Conservation (phyloP, 371 early-diverging fungal species). For the Modicella reniformis region DNA sequence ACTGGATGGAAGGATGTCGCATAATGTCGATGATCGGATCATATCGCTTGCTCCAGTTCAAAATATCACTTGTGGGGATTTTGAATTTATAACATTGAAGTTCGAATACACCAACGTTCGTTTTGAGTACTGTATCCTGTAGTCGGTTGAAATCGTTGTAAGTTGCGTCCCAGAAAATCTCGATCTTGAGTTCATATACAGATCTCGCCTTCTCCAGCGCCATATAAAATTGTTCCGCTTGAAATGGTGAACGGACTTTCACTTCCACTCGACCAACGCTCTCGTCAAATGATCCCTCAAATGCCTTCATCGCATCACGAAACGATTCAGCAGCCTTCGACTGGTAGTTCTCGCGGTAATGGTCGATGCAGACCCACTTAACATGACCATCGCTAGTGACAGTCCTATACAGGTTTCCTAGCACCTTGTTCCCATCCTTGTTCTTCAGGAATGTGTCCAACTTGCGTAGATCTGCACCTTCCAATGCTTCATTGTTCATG, state of each 20-base stretch:
- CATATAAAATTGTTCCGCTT: slow-evolving; percentile 13
- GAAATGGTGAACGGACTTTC: background rate
- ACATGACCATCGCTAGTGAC: slow-evolving; percentile 8
- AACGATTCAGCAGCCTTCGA: background rate
- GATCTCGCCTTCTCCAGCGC: slow-evolving; percentile 16
- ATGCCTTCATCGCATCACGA: background rate
- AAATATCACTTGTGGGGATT: background rate
- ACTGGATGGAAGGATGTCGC: background rate
- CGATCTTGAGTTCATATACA: slow-evolving; percentile 22
- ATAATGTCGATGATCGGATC: background rate
- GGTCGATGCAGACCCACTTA: slow-evolving; percentile 38
- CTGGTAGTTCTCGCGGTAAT: slow-evolving; percentile 15
- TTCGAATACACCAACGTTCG: slow-evolving; percentile 13
- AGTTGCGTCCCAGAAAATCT: slow-evolving; percentile 9
- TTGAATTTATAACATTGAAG: too few species aligned
- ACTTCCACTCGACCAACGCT: background rate
- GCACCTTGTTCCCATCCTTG: slow-evolving; percentile 1
- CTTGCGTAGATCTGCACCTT: slow-evolving; percentile 23
- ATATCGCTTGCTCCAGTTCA: background rate
- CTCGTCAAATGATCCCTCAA: background rate
- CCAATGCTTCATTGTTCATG: slow-evolving; percentile 5
- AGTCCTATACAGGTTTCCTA: slow-evolving; percentile 26
- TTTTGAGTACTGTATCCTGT: slow-evolving; percentile 8
- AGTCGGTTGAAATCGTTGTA: slow-evolving; percentile 14
- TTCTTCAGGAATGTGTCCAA: slow-evolving; percentile 18